A percentile compares a stretch with the other conserved stretches of the same genome.
phyloP scores from a whole-genome alignment of 805 yeast genomes.

The Nakazawaea laoshanensis region DNA sequence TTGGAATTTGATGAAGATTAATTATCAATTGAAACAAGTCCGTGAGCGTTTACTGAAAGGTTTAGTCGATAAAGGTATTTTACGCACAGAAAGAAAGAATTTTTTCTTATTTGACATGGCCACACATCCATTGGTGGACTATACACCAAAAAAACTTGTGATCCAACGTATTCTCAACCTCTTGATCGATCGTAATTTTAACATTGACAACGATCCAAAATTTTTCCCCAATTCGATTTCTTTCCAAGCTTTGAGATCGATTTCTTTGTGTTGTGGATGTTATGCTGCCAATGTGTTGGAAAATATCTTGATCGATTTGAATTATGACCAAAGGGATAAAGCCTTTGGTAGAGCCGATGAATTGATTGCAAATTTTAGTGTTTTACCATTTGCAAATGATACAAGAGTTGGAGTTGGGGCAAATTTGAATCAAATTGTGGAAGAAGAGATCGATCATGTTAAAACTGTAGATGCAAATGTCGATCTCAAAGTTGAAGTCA shows the following conservation, averaged over 20 bases:
- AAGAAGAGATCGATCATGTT: conserved; percentile 41
- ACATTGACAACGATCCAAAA: conserved; percentile 41
- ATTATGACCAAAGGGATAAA: conserved; percentile 83
- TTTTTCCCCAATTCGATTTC: conserved; percentile 65
- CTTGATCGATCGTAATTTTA: conserved; percentile 65
- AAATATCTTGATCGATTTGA: conserved; percentile 67
- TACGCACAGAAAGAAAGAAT: conserved; percentile 92
- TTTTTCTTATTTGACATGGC: conserved; percentile 97
- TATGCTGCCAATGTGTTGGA: conserved; percentile 96
- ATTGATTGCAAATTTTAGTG: conserved; percentile 69
- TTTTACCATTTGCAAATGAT: conserved; percentile 63
- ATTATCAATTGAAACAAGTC: conserved; percentile 93
- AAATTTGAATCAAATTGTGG: conserved; percentile 47
- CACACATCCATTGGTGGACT: conserved; percentile 92
- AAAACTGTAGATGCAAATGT: conserved; percentile 33
- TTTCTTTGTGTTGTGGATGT: conserved; percentile 79
- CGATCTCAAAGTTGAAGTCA: conserved; percentile 64
- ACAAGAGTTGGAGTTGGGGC: conserved; percentile 57
- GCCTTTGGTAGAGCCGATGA: conserved; percentile 96
- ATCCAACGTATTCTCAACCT: conserved; percentile 63
- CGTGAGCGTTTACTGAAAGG: conserved; percentile 96
- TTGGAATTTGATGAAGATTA: conserved; percentile 92
- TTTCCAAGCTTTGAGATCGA: conserved; percentile 65
- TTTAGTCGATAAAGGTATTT: conserved; percentile 90
- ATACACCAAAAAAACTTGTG: conserved; percentile 73